Conservation (phyloP, 2,329 filamentous ascomycete genomes). For the Graphilbum ipis-grandicollis region DNA sequence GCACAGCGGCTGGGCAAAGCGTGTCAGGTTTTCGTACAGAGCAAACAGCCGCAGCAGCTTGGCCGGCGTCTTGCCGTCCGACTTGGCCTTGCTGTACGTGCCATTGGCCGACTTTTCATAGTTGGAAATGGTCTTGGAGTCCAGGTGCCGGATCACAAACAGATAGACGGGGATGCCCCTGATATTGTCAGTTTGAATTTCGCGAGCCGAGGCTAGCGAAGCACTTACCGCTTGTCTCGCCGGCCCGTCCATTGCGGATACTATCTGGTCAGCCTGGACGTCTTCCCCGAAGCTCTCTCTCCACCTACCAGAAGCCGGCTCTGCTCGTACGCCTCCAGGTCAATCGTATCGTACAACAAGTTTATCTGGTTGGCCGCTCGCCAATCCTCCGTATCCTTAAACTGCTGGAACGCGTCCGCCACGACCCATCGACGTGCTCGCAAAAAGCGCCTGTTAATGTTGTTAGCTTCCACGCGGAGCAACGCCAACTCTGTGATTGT, state of each 20-base stretch:
- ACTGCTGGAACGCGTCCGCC: slow-evolving; percentile 64
- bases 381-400: slow-evolving; percentile 80
- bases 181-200: too few relatives aligned
- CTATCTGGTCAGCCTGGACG: slow-evolving; percentile 22
- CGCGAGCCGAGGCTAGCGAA: too few relatives aligned
- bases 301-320: slow-evolving; percentile 51
- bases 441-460: slow-evolving; percentile 60
- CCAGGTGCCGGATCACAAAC: slow-evolving; percentile 70
- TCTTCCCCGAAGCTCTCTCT: neutral
- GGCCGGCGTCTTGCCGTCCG: slow-evolving; percentile 48
- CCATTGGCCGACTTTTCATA: slow-evolving; percentile 55
- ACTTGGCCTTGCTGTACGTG: slow-evolving; percentile 41
- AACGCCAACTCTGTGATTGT: too few relatives aligned
- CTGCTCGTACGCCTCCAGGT: slow-evolving; percentile 67
- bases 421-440: slow-evolving; percentile 70
- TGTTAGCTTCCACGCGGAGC: neutral
- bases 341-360: slow-evolving; percentile 70
- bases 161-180: slow-evolving; percentile 86
- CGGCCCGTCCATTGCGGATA: slow-evolving; percentile 94
- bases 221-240: slow-evolving; percentile 44
- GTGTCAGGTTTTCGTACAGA: slow-evolving; percentile 80
- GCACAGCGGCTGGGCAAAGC: slow-evolving; percentile 74
- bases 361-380: slow-evolving; percentile 63
- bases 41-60: slow-evolving; percentile 78
- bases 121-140: slow-evolving; percentile 60